Evolutionary conservation across 1,284 basidiomycete species (phyloP).

Genomic region (Ceratorhiza oryzae-sativae): DNA sequence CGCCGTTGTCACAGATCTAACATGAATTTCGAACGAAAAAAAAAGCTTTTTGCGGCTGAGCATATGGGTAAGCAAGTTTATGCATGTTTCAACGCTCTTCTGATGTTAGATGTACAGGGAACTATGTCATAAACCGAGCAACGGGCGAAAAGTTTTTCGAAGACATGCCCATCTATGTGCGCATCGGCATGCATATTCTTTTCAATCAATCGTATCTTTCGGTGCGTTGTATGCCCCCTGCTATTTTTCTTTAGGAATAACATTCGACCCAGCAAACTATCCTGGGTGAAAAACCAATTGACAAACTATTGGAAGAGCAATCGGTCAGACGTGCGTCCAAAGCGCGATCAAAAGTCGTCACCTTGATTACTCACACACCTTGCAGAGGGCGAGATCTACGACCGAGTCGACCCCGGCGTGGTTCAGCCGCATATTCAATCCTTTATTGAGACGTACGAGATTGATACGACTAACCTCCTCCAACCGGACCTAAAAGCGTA

Average conservation of each 20-base stretch:
- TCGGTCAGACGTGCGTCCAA: conserved; percentile 55
- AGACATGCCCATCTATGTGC: conserved; percentile 59
- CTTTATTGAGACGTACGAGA: conserved; percentile 60
- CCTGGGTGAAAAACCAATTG: conserved; percentile 53
- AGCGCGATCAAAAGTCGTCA: not conserved
- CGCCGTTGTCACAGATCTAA: not conserved
- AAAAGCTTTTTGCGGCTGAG: conserved; percentile 39
- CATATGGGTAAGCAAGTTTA: conserved; percentile 44
- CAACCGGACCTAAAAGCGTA: conserved; percentile 56
- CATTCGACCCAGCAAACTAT: conserved; percentile 47
- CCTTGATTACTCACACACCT: not conserved
- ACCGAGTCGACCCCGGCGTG: conserved; percentile 44
- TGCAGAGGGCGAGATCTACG: conserved; percentile 48
- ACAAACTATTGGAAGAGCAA: conserved; percentile 55
- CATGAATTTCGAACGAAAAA: not conserved
- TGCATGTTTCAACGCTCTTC: not conserved
- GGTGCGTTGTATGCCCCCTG: conserved; percentile 15
- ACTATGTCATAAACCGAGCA: conserved; percentile 53
- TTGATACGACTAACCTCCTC: conserved; percentile 56
- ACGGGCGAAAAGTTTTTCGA: conserved; percentile 59
- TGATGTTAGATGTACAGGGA: conserved; percentile 43
- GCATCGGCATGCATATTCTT: conserved; percentile 56
- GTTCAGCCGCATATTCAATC: conserved; percentile 53
- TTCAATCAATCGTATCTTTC: conserved; percentile 48
- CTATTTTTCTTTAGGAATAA: conserved; percentile 24